These are phyloP conservation scores for Hypoxylon sp. DNA, from an alignment of 2,329 filamentous ascomycete species.

Conservation along the genomic window DNA sequence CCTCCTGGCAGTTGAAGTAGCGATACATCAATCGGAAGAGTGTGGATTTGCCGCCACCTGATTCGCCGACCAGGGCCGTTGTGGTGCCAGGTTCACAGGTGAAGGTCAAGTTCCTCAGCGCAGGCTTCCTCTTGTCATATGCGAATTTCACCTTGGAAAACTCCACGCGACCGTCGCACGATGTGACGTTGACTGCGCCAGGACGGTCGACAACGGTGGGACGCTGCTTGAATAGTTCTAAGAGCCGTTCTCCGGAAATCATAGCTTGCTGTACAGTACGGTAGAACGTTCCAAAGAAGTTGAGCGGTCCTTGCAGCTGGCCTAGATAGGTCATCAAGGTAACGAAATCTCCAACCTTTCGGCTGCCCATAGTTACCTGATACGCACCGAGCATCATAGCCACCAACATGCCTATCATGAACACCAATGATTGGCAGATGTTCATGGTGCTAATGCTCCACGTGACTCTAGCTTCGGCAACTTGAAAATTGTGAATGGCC, in stretches of 20 bases:
- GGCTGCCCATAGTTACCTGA: constrained; percentile 78
- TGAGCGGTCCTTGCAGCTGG: constrained; percentile 84
- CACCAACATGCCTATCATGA: constrained; percentile 81
- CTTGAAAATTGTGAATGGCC: constrained; percentile 79
- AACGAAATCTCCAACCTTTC: constrained; percentile 79
- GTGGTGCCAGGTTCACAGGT: constrained; percentile 90
- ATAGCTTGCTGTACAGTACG: constrained; percentile 95
- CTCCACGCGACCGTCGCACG: constrained; percentile 84
- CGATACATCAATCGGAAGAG: constrained; percentile 96
- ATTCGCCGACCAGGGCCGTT: constrained; percentile 96
- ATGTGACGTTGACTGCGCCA: constrained; percentile 71
- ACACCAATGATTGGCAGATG: constrained; percentile 83
- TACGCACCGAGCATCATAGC: constrained; percentile 82
- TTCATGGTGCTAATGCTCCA: constrained; percentile 86
- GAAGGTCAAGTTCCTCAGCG: constrained; percentile 86
- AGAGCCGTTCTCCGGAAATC: constrained; percentile 95
- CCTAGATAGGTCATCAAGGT: constrained; percentile 81
- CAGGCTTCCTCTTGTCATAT: constrained; percentile 89
- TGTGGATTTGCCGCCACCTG: constrained; percentile 96
- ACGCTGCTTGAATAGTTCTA: constrained; percentile 96
- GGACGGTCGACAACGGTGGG: constrained; percentile 89
- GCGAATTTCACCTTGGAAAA: constrained; percentile 93
- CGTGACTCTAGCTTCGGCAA: constrained; percentile 81
- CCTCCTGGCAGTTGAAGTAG: constrained; percentile 89
- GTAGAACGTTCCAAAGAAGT: constrained; percentile 96